phyloP scores from a whole-genome alignment of 768 basidiomycete species.

The Cyclocybe aegerita region DNA sequence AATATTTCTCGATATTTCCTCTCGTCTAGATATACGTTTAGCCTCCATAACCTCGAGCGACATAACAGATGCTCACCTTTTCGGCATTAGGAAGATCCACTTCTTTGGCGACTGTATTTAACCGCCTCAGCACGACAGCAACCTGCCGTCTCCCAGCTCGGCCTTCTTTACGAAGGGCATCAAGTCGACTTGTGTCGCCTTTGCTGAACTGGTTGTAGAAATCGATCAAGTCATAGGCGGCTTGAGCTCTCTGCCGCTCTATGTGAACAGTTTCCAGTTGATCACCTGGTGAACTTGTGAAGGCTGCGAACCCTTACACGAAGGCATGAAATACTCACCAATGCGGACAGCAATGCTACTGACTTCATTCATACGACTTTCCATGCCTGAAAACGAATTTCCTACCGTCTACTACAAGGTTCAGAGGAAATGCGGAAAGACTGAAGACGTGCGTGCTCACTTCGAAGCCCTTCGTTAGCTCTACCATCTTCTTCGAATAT shows the following conservation, averaged over 20 bases:
- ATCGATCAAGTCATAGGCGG: conserved; percentile 90
- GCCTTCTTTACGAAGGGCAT: conserved; percentile 82
- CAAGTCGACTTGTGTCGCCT: conserved; percentile 74
- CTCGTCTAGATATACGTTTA: conserved; percentile 54
- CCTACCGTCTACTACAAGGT: conserved; percentile 67
- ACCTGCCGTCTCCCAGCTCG: conserved; percentile 86
- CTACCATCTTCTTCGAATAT: conserved; percentile 92
- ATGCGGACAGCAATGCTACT: conserved; percentile 93
- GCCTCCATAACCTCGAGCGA: neutral
- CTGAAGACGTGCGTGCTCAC: conserved; percentile 41
- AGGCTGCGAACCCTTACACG: neutral
- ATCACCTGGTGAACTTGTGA: conserved; percentile 59
- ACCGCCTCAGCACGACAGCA: conserved; percentile 80
- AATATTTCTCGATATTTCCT: conserved; percentile 93
- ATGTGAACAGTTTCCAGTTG: conserved; percentile 94
- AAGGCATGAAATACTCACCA: conserved; percentile 46
- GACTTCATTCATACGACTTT: conserved; percentile 88
- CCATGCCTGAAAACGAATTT: conserved; percentile 86
- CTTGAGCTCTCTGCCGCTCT: conserved; percentile 89
- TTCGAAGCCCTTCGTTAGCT: conserved; percentile 92
- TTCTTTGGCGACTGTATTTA: conserved; percentile 89
- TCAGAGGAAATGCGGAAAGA: conserved; percentile 1
- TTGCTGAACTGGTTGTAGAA: conserved; percentile 92
- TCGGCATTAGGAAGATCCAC: conserved; percentile 86
- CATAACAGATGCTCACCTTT: conserved; percentile 45